phyloP scores from a whole-genome alignment of 2,329 filamentous ascomycete genomes.

The Gaeumannomyces sp. region DNA sequence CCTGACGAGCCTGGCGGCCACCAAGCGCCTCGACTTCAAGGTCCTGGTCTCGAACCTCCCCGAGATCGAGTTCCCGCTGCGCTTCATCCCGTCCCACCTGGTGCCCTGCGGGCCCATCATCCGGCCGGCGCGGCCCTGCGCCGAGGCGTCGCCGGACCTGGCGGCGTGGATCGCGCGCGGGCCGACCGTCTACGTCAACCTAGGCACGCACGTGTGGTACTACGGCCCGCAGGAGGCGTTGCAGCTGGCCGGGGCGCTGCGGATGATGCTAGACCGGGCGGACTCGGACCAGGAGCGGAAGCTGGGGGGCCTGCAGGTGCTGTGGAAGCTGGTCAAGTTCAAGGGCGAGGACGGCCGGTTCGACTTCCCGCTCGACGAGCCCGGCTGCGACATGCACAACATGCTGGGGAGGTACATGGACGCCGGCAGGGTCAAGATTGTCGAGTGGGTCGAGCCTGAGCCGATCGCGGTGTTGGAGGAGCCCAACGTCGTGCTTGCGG shows the following conservation, averaged over 20 bases:
- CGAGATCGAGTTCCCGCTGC: conserved; percentile 28
- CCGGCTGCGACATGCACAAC: conserved; percentile 14
- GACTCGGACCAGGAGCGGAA: conserved; percentile 26
- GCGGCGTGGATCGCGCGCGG: conserved; percentile 33
- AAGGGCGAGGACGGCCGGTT: background rate
- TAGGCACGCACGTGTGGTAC: conserved; percentile 34
- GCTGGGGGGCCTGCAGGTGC: conserved; percentile 25
- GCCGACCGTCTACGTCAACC: conserved; percentile 41
- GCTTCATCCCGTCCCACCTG: conserved; percentile 30
- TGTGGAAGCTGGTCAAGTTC: conserved; percentile 30
- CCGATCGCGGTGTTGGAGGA: conserved; percentile 30
- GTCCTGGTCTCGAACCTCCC: conserved; percentile 18
- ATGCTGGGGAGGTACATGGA: conserved; percentile 22
- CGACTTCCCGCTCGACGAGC: conserved; percentile 4
- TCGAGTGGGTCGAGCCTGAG: conserved; percentile 33
- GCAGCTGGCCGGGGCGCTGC: conserved; percentile 32
- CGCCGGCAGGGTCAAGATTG: conserved; percentile 27
- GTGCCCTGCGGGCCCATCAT: conserved; percentile 42
- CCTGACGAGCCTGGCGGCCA: conserved; percentile 16
- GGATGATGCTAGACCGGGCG: conserved; percentile 26
- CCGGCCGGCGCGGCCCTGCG: conserved; percentile 27
- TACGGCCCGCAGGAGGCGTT: conserved; percentile 25
- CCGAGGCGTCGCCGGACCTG: conserved; percentile 34
- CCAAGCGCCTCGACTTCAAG: conserved; percentile 11
- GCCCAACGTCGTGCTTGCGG: conserved; percentile 31